Base-by-base conservation (phyloP, 2,329 filamentous ascomycete genomes). In the Parastagonospora avenae region DNA sequence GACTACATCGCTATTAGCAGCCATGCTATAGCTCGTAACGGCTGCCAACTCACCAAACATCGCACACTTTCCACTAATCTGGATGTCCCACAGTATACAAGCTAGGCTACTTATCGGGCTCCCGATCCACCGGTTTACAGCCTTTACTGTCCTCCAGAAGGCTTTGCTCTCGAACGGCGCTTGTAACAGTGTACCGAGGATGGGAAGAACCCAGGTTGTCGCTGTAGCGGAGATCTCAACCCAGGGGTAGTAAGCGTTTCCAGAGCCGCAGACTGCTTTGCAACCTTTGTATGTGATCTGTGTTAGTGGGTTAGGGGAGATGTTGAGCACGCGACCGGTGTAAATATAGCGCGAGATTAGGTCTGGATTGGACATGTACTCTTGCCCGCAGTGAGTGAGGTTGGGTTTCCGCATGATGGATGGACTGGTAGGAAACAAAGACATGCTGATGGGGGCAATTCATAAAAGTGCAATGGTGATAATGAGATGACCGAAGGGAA, bases 131-230 rank as follows among this genome's bases (percentile, higher is more conserved):
- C 67, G 54, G 7, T 60, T 57, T 15, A 70, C 62, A 1, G 70
- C 68, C 28, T 70, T 60, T 10, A 72, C n/a, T 12, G 73, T 74
- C 30, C 60, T 47, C 59, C 58, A 66, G 38, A 68, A 67, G 0
- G 63, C 64, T 42, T 75, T 74, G 42, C 70, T 74, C 19, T 72
- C 66, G 47, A 72, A 74, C 1, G 73, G 73, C 9, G 71, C 73
- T 46, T 74, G 73, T 7, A 74, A 52, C 15, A 75, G 42, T 4
- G 67, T 64, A 11, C 70, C 70, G 8, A 74, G 55, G 11, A 74
- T 57, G 2, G 71, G 72, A 10, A 74, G 46, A 4, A 74, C 62
- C 72, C 71, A 75, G 14, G 72, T 74, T 4, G 67, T 73, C 19
- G 73, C 67, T 1, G 71, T 72, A 4, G 39, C 50, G 27, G 62